Evolutionary conservation across 192 early-diverging fungal genomes (phyloP).

Genomic region (Cetraspora pellucida): DNA sequence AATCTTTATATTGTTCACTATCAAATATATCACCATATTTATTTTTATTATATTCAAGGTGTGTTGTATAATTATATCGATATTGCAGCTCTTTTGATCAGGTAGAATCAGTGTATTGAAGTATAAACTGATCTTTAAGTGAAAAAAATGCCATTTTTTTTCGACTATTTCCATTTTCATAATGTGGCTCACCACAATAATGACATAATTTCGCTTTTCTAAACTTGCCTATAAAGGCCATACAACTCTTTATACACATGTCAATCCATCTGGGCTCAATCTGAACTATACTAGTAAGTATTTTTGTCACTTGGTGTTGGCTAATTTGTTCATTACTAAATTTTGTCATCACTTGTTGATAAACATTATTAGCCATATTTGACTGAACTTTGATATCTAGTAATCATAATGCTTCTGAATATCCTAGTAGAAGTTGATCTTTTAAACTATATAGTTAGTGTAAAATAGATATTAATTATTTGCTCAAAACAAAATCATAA

Average conservation of each 20-base stretch:
- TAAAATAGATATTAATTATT: too few species aligned
- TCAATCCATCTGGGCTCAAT: conserved; percentile 1
- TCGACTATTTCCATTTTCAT: not conserved
- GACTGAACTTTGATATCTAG: too few species aligned
- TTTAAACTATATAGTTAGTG: too few species aligned
- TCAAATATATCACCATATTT: not conserved
- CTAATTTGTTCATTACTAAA: not conserved
- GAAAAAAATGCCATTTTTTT: not conserved
- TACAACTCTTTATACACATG: not conserved
- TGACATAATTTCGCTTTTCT: too few species aligned
- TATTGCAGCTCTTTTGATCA: not conserved
- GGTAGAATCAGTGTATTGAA: not conserved
- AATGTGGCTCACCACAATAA: not conserved
- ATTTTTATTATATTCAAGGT: not conserved
- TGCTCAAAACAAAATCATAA: too few species aligned
- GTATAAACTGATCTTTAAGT: not conserved
- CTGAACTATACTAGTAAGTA: not conserved
- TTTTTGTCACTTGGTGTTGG: not conserved
- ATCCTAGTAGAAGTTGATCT: too few species aligned
- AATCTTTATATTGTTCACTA: not conserved
- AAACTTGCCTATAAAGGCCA: not conserved
- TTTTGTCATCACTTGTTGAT: not conserved
- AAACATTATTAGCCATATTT: not conserved
- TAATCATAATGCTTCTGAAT: too few species aligned
- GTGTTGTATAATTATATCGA: not conserved